phyloP scores from a whole-genome alignment of 73 alveolate species.

The Uronychia setigera region DNA sequence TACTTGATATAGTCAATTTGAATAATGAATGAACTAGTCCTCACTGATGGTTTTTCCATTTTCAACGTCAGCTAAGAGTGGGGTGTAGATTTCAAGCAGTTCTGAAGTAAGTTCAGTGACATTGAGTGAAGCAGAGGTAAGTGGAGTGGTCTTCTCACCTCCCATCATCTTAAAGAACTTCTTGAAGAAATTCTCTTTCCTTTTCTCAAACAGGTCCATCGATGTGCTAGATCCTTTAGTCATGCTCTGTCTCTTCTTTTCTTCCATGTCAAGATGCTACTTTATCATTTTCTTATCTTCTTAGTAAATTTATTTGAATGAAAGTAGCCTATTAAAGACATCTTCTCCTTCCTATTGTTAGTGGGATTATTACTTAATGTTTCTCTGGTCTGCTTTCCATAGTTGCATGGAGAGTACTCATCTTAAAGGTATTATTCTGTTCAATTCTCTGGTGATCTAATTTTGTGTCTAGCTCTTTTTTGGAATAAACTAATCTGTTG shows the following conservation, averaged over 20 bases:
- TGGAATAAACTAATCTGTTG: background rate
- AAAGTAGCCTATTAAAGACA: background rate
- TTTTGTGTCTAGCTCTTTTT: background rate
- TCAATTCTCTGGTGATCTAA: too few species aligned
- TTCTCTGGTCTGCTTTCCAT: too few species aligned
- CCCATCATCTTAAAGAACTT: background rate
- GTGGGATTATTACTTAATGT: too few species aligned
- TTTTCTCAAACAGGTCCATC: background rate
- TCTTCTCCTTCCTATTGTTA: background rate
- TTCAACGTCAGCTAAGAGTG: background rate
- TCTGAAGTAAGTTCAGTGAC: background rate
- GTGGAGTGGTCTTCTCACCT: background rate
- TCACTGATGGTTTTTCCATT: background rate
- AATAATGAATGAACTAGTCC: background rate
- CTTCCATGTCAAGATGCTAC: background rate
- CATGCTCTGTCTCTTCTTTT: background rate
- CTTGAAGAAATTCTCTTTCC: background rate
- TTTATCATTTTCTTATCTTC: background rate
- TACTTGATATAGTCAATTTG: background rate
- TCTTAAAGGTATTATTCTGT: too few species aligned
- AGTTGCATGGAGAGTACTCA: too few species aligned
- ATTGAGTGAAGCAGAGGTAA: background rate
- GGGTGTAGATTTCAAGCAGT: background rate
- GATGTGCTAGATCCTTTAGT: background rate
- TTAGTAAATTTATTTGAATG: background rate